Conservation (phyloP, 2,329 filamentous ascomycete species). For the Pseudogymnoascus sp. region DNA sequence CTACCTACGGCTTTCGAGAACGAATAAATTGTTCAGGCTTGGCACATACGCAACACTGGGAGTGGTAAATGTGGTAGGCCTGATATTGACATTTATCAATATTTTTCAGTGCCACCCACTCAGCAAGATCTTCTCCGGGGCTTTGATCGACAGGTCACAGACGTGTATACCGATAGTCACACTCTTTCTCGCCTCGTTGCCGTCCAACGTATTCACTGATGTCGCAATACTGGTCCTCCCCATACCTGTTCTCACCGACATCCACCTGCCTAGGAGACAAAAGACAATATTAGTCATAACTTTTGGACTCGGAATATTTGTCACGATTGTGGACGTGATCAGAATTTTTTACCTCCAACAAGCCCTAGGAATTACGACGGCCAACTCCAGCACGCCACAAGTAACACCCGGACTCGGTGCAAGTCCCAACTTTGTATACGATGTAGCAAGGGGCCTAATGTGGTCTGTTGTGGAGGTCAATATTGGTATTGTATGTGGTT, state of each 20-base stretch:
- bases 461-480: slow-evolving; percentile 90
- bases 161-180: slow-evolving; percentile 40
- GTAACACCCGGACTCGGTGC: background rate
- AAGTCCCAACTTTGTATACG: slow-evolving; percentile 49
- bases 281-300: slow-evolving; percentile 80
- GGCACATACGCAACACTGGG: slow-evolving; percentile 68
- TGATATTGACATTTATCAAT: slow-evolving; percentile 73
- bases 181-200: slow-evolving; percentile 64
- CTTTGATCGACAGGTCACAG: background rate
- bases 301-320: slow-evolving; percentile 77
- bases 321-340: slow-evolving; percentile 76
- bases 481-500: slow-evolving; percentile 76
- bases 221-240: slow-evolving; percentile 76
- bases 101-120: slow-evolving; percentile 76
- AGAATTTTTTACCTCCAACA: slow-evolving; percentile 78
- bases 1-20: slow-evolving; percentile 71
- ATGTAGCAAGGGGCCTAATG: slow-evolving; percentile 76
- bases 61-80: slow-evolving; percentile 68
- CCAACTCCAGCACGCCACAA: background rate
- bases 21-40: slow-evolving; percentile 64
- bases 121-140: slow-evolving; percentile 51
- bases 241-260: slow-evolving; percentile 74
- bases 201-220: slow-evolving; percentile 84
- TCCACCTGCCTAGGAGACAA: slow-evolving; percentile 72
- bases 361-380: slow-evolving; percentile 3